Percentiles rank a stretch among this genome's conserved stretches.
Conservation (phyloP, 805 yeast genomes). For the Debaryomyces castellii region DNA sequence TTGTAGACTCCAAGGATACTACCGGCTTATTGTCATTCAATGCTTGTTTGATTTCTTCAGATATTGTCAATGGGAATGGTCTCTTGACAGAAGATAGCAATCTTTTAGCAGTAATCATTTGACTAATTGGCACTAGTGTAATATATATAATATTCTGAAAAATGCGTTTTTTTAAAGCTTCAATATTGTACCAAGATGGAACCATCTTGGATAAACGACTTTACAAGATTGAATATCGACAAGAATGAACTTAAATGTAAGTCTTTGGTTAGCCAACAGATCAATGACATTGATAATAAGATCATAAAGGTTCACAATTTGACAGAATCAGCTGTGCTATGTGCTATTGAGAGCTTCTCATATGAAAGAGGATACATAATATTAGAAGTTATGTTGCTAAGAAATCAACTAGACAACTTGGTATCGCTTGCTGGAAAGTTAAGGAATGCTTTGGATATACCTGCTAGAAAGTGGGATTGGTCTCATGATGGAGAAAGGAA, state of each 20-base stretch:
- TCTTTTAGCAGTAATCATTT: slow-evolving; percentile 2
- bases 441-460: slow-evolving; percentile 4
- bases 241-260: not conserved
- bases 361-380: slow-evolving; percentile 5
- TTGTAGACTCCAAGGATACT: slow-evolving; percentile 83
- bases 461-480: slow-evolving; percentile 10
- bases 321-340: slow-evolving; percentile 3
- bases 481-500: not conserved
- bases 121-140: too few species aligned
- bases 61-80: slow-evolving; percentile 19
- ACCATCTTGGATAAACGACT: not conserved
- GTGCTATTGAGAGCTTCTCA: slow-evolving; percentile 1
- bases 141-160: not conserved
- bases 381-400: slow-evolving; percentile 4
- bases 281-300: not conserved
- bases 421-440: not conserved
- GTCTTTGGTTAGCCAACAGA: not conserved
- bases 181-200: not conserved
- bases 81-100: slow-evolving; percentile 1
- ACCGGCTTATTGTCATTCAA: slow-evolving; percentile 58
- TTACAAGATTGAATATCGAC: not conserved
- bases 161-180: not conserved
- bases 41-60: slow-evolving; percentile 65
- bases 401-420: not conserved
- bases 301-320: not conserved